These are phyloP conservation scores for Funneliformis geosporum DNA, from an alignment of 192 early-diverging fungal species.

Conservation along the genomic window DNA sequence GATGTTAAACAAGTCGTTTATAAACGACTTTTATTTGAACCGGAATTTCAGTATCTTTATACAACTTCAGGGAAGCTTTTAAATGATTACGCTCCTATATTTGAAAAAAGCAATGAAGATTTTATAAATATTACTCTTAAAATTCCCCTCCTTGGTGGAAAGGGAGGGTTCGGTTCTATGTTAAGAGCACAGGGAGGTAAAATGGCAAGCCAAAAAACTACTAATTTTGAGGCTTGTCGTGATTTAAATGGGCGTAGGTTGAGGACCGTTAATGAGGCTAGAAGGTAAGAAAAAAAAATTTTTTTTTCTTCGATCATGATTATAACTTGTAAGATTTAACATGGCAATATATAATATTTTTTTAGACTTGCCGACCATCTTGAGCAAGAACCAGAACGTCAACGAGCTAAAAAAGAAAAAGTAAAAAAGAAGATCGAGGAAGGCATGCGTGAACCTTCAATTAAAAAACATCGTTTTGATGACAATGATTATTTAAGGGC, in stretches of 20 bases:
- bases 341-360: background rate
- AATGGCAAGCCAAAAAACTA: conserved; percentile 86
- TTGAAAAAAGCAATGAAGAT: background rate
- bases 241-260: conserved; percentile 90
- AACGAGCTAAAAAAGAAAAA: conserved; percentile 61
- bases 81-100: background rate
- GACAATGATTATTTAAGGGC: conserved; percentile 73
- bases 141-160: conserved; percentile 74
- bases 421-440: conserved; percentile 80
- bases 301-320: background rate
- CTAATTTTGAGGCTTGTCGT: conserved; percentile 91
- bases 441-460: conserved; percentile 53
- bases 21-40: conserved; percentile 3
- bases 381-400: conserved; percentile 65
- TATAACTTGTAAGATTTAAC: background rate
- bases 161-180: conserved; percentile 96
- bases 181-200: conserved; percentile 90
- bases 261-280: conserved; percentile 87
- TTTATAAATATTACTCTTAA: conserved; percentile 46
- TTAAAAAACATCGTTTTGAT: conserved; percentile 80
- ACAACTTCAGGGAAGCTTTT: conserved; percentile 1
- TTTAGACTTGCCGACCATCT: conserved; percentile 71
- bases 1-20: conserved; percentile 7
- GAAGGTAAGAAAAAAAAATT: conserved; percentile 55
- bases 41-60: background rate